Evolutionary conservation across 2,329 filamentous ascomycete species (phyloP), one percentile per base, ranked within the genome.

Genomic region (Neofusicoccum cordaticola): DNA sequence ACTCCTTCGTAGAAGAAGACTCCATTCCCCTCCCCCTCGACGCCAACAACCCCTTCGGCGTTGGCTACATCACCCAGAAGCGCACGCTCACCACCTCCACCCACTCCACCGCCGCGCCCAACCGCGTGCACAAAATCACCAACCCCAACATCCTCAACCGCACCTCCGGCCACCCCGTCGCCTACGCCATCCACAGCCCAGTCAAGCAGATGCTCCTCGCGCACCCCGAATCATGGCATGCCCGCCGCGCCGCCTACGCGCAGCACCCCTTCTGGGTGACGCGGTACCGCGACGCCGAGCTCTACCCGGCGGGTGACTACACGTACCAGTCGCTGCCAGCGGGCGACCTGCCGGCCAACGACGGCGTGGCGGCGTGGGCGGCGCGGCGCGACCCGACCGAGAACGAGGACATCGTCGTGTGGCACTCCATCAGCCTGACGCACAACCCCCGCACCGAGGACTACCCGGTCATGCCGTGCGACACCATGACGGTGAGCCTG

Each of bases 131-230:
- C 66, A 82, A 82, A 66, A 72, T 86, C 42, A 78, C 84, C 68
- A 85, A 84, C 66, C 70, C 76, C 7, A 71, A 67, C 13, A 78
- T 78, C 67, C 77, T 73, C 62, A 86, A 86, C 66, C 70, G 71
- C 1, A 73, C 83, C 27, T 84, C 82, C 8, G 80, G 81, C n/a
- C 81, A 79, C 65, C 78, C 79, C 6, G 77, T 85, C 0, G 83
- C 77, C 0, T 86, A 84, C 73, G 84, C 83, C 69, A 73, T 86
- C 37, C 67, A 78, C 2, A 80, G 81, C 8, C 68, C 61, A 4
- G 66, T 68, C 44, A 71, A 68, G 62, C 73, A 73, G 50, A 66
- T 70, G 65, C 60, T 74, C 2, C 70, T 74, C 8, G 68, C 72
- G 1, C 68, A 72, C 56, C 66, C 68, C 1, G 53, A 60, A 1